A percentile compares a stretch with the other conserved stretches of the same genome.
Conservation (phyloP, 2,329 filamentous ascomycete species). For the Nemania serpens region DNA sequence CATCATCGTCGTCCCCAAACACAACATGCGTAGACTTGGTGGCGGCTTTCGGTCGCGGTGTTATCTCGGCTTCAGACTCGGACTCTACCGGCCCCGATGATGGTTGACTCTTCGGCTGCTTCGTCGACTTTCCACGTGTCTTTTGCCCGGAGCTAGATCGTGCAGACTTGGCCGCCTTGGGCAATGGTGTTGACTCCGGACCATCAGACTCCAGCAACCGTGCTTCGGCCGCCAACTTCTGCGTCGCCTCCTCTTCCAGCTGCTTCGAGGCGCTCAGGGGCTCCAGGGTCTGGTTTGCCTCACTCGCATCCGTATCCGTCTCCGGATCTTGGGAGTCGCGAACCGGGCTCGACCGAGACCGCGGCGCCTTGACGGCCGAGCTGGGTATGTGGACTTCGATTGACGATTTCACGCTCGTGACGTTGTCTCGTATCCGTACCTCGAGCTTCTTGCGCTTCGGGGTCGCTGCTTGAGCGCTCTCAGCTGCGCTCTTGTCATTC, state of each 20-base stretch:
- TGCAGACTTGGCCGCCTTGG: constrained; percentile 33
- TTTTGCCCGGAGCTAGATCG: constrained; percentile 36
- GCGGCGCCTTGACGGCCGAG: constrained; percentile 28
- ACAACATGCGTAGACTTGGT: constrained; percentile 39
- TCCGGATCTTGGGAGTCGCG: constrained; percentile 33
- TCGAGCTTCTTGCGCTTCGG: constrained; percentile 34
- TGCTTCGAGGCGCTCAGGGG: constrained; percentile 40
- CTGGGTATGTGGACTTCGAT: constrained; percentile 37
- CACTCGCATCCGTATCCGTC: constrained; percentile 11
- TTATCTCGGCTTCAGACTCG: constrained; percentile 24
- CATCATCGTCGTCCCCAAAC: constrained; percentile 42
- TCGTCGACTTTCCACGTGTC: background rate
- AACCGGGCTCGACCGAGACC: constrained; percentile 23
- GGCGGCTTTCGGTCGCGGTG: constrained; percentile 26
- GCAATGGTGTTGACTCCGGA: constrained; percentile 26
- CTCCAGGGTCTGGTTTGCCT: constrained; percentile 23
- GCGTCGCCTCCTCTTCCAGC: constrained; percentile 40
- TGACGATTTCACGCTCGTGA: constrained; percentile 23
- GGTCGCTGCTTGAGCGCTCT: constrained; percentile 13
- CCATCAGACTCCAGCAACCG: constrained; percentile 21
- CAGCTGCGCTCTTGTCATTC: background rate
- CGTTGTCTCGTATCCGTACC: constrained; percentile 32
- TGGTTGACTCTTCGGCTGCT: background rate
- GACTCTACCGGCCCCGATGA: constrained; percentile 19
- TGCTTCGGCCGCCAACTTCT: constrained; percentile 33